phyloP scores from a whole-genome alignment of 805 yeast species.

The Wickerhamiella australiensis region DNA sequence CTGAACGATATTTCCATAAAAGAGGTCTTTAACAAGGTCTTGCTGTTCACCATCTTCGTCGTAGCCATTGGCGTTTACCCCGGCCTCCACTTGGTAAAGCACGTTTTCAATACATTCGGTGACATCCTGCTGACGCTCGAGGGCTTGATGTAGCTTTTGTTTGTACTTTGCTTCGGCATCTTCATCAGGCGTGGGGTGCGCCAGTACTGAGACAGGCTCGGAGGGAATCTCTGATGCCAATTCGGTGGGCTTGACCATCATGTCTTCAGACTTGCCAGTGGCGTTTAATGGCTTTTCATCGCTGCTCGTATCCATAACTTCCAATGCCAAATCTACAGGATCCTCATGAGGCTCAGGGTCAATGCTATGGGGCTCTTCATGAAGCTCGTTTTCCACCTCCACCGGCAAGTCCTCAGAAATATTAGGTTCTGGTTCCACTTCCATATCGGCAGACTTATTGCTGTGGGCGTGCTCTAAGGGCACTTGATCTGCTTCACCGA shows the following conservation, averaged over 20 bases:
- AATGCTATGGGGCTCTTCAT: background rate
- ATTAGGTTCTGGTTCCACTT: too few relatives aligned
- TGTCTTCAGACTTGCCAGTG: too few relatives aligned
- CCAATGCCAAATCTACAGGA: background rate
- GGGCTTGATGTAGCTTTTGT: constrained; percentile 13
- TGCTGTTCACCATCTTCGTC: constrained; percentile 68
- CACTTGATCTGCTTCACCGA: constrained; percentile 5
- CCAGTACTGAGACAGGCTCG: background rate
- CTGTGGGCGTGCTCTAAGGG: too few relatives aligned
- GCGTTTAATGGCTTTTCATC: too few relatives aligned
- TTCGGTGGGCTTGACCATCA: too few relatives aligned
- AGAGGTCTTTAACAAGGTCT: constrained; percentile 67
- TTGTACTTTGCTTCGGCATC: background rate
- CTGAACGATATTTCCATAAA: constrained; percentile 79
- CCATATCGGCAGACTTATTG: too few relatives aligned
- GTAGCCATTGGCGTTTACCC: constrained; percentile 51
- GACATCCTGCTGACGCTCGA: constrained; percentile 77
- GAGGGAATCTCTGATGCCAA: background rate
- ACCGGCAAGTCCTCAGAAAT: background rate
- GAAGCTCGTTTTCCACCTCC: background rate
- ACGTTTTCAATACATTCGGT: constrained; percentile 96
- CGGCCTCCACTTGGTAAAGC: constrained; percentile 78
- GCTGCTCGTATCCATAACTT: background rate
- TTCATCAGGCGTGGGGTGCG: background rate
- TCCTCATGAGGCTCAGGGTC: background rate